Evolutionary conservation across 352 stramenopile species (phyloP), one percentile per base, ranked within the genome.

Genomic region (Globisporangium polare): DNA sequence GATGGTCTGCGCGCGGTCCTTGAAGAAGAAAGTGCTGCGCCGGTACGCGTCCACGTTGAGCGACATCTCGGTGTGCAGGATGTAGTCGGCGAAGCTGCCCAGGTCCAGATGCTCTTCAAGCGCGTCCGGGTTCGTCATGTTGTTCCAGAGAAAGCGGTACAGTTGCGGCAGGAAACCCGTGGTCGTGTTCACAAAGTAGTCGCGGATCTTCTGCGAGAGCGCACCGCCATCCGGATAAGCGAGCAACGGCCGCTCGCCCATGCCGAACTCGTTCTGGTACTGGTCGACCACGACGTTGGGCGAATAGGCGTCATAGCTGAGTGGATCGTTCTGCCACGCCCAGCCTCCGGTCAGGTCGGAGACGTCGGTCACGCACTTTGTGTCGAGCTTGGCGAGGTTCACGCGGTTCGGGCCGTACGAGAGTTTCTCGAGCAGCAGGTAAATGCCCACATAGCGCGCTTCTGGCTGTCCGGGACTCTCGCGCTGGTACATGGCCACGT

Each of bases 1-100:
- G 59, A 92, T 90, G 4, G 83, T 69, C 55, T 89, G 75, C 20
- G 79, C 66, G 9, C 83, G 77, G 66, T 92, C 83, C 60, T 92
- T 92, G 63, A 88, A 86, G 71, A 83, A 92, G 65, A 83, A 92
- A 37, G 80, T 87, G 62, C 80, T 90, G n/a, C 79, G 79, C 9
- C 79, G 73, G 60, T 92, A 92, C 2, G 83, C 80, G 58, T 92
- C 83, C 17, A 89, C 78, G 60, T 92, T 92, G 49, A 90, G 71
- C 18, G 80, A 90, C 79, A 89, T 86, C 69, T 92, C 83, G 1
- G 83, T 92, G 75, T 92, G 83, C 58, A 92, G 62, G 45, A 92
- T 66, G 53, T 92, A 90, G 60, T 92, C 83, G 46, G 76, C 83
- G 50, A 78, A 90, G 26, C 79, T 90, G 0, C 83, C 83, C 0